Evolutionary conservation across 202 grass and related monocot genomes (phyloP).

Genomic region (Miscanthus sacchariflorus): DNA sequence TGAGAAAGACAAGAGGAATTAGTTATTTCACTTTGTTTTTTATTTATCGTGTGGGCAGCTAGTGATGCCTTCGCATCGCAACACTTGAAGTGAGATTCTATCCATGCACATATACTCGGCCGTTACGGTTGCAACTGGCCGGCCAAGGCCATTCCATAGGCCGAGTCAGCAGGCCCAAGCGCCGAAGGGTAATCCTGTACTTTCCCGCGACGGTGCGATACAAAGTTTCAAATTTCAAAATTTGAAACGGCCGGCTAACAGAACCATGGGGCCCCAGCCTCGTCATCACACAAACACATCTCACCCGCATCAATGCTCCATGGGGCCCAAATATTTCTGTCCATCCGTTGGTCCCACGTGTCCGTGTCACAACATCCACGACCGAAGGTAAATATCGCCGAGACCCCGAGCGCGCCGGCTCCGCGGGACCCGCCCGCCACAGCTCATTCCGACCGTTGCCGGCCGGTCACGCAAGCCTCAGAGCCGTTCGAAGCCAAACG

Average conservation of each 20-base stretch:
- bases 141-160: not conserved
- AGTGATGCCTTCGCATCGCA: not conserved
- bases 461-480: not conserved
- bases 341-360: not conserved
- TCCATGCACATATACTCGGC: no score
- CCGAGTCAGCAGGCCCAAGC: not conserved
- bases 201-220: not conserved
- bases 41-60: no score
- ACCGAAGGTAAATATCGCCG: not conserved
- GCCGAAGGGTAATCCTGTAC: slow-evolving; percentile 14
- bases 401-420: not conserved
- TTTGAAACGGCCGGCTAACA: not conserved
- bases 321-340: not conserved
- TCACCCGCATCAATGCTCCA: not conserved
- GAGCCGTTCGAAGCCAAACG: not conserved
- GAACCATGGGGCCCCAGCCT: no score
- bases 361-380: not conserved
- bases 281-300: no score
- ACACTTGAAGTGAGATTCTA: not conserved
- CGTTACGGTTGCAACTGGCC: no score
- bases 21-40: not conserved
- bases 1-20: not conserved
- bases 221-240: slow-evolving; percentile 29
- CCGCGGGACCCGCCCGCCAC: slow-evolving; percentile 2
- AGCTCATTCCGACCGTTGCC: slow-evolving; percentile 13